Evolutionary conservation across 2,329 filamentous ascomycete genomes (phyloP).

Genomic region (Colletotrichum camelliae): DNA sequence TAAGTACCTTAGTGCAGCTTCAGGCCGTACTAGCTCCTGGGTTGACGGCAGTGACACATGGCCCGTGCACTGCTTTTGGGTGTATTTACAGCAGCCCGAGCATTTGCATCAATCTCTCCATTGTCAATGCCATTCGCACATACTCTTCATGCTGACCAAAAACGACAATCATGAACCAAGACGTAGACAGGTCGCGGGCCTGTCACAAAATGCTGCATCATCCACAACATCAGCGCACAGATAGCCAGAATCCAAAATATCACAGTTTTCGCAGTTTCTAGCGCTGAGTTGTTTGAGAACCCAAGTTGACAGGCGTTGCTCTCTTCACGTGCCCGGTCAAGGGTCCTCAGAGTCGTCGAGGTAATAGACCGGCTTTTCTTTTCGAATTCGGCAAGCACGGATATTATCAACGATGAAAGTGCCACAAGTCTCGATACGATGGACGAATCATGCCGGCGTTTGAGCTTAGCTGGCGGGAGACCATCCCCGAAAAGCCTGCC

Average conservation of each 20-base stretch:
- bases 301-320: background rate
- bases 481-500: background rate
- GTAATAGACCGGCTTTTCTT: background rate
- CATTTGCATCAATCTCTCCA: background rate
- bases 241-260: background rate
- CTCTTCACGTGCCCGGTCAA: background rate
- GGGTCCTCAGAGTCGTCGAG: background rate
- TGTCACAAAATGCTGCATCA: background rate
- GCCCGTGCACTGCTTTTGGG: background rate
- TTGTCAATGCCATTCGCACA: background rate
- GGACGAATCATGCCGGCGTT: background rate
- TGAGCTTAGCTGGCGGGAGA: background rate
- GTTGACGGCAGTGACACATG: background rate
- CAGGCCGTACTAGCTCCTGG: background rate
- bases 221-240: background rate
- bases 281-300: background rate
- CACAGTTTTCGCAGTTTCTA: background rate
- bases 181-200: background rate
- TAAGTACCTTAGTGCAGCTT: background rate
- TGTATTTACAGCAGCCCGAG: background rate
- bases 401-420: background rate
- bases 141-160: background rate
- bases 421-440: background rate
- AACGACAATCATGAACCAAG: conserved; percentile 2
- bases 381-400: background rate